Evolutionary conservation across 2,329 filamentous ascomycete species (phyloP).

Genomic region (Teratosphaeria zuluensis): DNA sequence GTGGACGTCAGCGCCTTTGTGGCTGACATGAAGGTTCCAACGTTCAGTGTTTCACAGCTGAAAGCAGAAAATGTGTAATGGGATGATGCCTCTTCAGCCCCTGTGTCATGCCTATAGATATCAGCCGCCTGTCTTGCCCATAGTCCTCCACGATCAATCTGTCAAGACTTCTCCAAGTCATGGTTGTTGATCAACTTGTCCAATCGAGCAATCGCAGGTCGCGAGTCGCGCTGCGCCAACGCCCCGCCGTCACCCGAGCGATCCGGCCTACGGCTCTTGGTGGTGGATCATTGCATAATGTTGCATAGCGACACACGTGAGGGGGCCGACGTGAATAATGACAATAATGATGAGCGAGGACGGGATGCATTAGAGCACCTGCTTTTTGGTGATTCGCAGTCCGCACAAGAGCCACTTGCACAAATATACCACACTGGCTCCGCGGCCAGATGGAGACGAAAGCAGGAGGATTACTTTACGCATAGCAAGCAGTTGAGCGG

Average conservation of each 20-base stretch:
- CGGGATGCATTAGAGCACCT: neutral
- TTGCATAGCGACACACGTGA: neutral
- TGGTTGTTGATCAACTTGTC: neutral
- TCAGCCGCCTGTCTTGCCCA: neutral
- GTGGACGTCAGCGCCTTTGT: neutral
- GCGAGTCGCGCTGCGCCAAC: neutral
- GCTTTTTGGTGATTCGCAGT: neutral
- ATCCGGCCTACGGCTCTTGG: too few relatives aligned
- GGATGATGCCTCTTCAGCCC: neutral
- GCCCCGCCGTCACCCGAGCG: too few relatives aligned
- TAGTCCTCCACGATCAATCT: neutral
- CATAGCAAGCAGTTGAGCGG: constrained; percentile 1
- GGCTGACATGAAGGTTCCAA: neutral
- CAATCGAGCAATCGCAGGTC: neutral
- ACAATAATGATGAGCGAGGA: neutral
- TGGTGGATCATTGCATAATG: neutral
- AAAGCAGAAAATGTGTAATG: neutral
- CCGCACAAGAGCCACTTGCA: neutral
- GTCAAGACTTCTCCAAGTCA: neutral
- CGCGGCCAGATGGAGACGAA: constrained; percentile 8
- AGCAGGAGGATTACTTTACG: constrained; percentile 5
- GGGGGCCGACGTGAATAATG: neutral
- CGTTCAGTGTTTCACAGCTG: neutral
- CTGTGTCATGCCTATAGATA: neutral
- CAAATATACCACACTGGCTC: constrained; percentile 3